Evolutionary conservation across 2,329 filamentous ascomycete species (phyloP).

Genomic region (Lachnellula arida): DNA sequence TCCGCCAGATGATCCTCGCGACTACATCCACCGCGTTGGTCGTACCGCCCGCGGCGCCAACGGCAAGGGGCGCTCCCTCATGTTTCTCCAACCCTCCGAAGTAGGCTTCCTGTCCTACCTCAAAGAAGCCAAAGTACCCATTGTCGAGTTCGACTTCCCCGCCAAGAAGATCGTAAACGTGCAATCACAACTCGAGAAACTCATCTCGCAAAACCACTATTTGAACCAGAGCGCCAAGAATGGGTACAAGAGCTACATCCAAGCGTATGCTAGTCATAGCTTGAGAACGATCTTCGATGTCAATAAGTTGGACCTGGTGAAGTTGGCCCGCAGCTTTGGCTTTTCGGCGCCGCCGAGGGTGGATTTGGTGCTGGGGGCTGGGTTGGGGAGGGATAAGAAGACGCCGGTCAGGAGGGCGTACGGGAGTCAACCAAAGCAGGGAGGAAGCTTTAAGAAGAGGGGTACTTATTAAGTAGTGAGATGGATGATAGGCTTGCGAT

Average conservation of each 20-base stretch:
- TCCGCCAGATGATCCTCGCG: conserved; percentile 82
- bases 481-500: not conserved
- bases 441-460: conserved; percentile 32
- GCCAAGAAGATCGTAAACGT: conserved; percentile 87
- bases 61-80: conserved; percentile 79
- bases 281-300: conserved; percentile 82
- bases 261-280: conserved; percentile 87
- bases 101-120: conserved; percentile 89
- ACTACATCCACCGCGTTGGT: conserved; percentile 95
- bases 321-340: conserved; percentile 80
- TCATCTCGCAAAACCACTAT: conserved; percentile 95
- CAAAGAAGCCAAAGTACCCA: conserved; percentile 84
- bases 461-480: conserved; percentile 16
- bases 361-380: conserved; percentile 72
- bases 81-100: conserved; percentile 91
- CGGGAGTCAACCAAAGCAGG: conserved; percentile 71
- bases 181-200: conserved; percentile 85
- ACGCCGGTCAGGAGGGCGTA: conserved; percentile 62
- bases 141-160: conserved; percentile 95
- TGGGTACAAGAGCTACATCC: conserved; percentile 83
- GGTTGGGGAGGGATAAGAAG: conserved; percentile 71
- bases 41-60: conserved; percentile 84
- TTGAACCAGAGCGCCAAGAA: conserved; percentile 81
- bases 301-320: conserved; percentile 74
- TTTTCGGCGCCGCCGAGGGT: conserved; percentile 73